These are phyloP conservation scores for Epichloe glyceriae DNA, from an alignment of 2,329 filamentous ascomycete genomes.

Conservation along the genomic window DNA sequence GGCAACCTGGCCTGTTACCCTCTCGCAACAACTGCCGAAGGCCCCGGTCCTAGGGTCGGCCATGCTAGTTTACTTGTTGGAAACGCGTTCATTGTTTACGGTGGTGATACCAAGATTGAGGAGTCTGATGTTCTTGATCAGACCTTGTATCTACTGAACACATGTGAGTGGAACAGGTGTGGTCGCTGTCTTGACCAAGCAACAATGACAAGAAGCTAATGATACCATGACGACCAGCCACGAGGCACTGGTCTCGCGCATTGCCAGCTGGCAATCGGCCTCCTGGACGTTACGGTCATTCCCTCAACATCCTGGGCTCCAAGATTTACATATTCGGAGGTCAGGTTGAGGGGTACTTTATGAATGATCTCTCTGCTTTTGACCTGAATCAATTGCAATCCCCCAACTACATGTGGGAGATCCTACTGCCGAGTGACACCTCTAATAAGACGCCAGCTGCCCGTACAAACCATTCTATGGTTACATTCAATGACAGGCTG, in stretches of 20 bases:
- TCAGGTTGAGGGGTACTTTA: slow-evolving; percentile 93
- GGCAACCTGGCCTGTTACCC: slow-evolving; percentile 83
- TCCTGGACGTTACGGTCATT: slow-evolving; percentile 87
- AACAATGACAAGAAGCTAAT: slow-evolving; percentile 5
- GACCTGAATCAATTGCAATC: slow-evolving; percentile 91
- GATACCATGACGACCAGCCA: slow-evolving; percentile 44
- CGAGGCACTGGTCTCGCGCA: slow-evolving; percentile 93
- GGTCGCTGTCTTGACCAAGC: neutral
- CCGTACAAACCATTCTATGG: slow-evolving; percentile 85
- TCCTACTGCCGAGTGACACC: slow-evolving; percentile 58
- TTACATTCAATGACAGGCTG: slow-evolving; percentile 86
- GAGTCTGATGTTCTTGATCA: slow-evolving; percentile 86
- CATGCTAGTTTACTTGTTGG: slow-evolving; percentile 90
- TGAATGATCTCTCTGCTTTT: slow-evolving; percentile 93
- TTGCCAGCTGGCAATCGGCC: slow-evolving; percentile 77
- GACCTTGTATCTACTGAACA: slow-evolving; percentile 92
- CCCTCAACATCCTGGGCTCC: slow-evolving; percentile 88
- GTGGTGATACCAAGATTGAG: slow-evolving; percentile 94
- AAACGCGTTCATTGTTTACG: slow-evolving; percentile 98
- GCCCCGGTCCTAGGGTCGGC: slow-evolving; percentile 86
- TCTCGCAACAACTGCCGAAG: slow-evolving; percentile 81
- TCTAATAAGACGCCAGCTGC: slow-evolving; percentile 56
- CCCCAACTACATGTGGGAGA: slow-evolving; percentile 85
- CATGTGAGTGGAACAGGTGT: slow-evolving; percentile 52
- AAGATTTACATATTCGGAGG: slow-evolving; percentile 97